Percentiles rank a stretch among this genome's conserved stretches.
These are phyloP conservation scores for Aeminium ludgeri DNA, from an alignment of 495 filamentous ascomycete species.

Conservation along the genomic window DNA sequence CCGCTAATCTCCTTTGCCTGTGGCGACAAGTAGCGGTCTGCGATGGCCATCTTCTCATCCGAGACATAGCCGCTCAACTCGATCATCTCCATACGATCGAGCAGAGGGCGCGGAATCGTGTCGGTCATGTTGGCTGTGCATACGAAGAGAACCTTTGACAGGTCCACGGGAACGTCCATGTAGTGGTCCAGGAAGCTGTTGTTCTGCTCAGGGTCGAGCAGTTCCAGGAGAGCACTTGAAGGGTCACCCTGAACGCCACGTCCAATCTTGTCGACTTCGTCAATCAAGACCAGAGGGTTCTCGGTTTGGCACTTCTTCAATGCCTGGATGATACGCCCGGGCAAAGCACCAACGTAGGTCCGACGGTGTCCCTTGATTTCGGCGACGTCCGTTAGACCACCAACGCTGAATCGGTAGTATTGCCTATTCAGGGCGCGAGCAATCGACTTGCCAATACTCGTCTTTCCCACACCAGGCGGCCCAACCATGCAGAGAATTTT, in stretches of 20 bases:
- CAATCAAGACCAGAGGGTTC: constrained; percentile 90
- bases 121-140: constrained; percentile 99
- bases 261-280: constrained; percentile 97
- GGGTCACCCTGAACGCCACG: constrained; percentile 92
- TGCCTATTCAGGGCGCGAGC: constrained; percentile 84
- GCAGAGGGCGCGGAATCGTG: constrained; percentile 83
- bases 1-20: constrained; percentile 82
- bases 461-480: constrained; percentile 93
- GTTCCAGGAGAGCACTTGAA: constrained; percentile 80
- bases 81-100: constrained; percentile 98
- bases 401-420: constrained; percentile 96
- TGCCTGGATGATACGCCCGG: constrained; percentile 92
- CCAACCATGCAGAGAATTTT: constrained; percentile 98
- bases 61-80: constrained; percentile 92
- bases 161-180: constrained; percentile 94
- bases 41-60: constrained; percentile 99
- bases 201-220: constrained; percentile 96
- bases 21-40: constrained; percentile 79
- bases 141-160: constrained; percentile 96
- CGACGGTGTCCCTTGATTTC: constrained; percentile 97
- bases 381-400: constrained; percentile 93
- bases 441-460: constrained; percentile 95
- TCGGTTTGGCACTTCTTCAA: constrained; percentile 98
- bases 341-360: constrained; percentile 92
- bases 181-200: constrained; percentile 96